Evolutionary conservation across 2,329 filamentous ascomycete genomes (phyloP).

Genomic region (Pseudogymnoascus sp.): DNA sequence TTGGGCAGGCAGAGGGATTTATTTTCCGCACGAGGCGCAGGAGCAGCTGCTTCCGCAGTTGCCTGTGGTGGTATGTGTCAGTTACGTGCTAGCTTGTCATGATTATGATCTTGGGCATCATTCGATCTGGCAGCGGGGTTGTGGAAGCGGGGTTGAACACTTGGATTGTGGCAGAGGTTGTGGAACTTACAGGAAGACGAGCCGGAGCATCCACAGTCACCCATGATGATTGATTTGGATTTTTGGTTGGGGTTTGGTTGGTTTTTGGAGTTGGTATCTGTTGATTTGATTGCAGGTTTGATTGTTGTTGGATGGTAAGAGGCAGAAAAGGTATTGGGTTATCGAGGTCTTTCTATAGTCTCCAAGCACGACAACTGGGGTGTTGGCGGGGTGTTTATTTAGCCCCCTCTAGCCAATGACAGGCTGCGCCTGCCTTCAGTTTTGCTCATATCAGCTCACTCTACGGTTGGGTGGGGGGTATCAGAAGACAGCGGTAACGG

Average conservation of each 20-base stretch:
- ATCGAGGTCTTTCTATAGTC: background rate
- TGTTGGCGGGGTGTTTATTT: background rate
- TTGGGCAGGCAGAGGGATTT: slow-evolving; percentile 1
- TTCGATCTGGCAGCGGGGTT: background rate
- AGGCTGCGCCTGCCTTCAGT: background rate
- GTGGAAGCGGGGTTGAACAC: background rate
- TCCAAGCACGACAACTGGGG: background rate
- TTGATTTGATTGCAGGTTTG: background rate
- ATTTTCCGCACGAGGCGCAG: slow-evolving; percentile 8
- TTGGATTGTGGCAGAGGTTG: background rate
- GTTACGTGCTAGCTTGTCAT: background rate
- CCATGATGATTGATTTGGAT: slow-evolving; percentile 7
- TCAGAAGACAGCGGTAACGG: background rate
- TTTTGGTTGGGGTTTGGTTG: background rate
- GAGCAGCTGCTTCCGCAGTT: slow-evolving; percentile 4
- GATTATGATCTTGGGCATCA: slow-evolving; percentile 3
- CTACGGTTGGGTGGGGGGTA: background rate
- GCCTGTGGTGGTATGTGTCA: background rate
- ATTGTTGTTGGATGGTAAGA: background rate
- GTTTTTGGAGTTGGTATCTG: background rate
- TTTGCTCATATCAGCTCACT: background rate
- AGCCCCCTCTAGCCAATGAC: background rate
- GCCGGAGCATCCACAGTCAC: slow-evolving; percentile 9
- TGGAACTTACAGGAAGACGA: slow-evolving; percentile 8
- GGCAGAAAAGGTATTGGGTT: background rate